A percentile compares a stretch with the other conserved stretches of the same genome.
Conservation (phyloP, 805 yeast species). For the Henningerozyma blattae region DNA sequence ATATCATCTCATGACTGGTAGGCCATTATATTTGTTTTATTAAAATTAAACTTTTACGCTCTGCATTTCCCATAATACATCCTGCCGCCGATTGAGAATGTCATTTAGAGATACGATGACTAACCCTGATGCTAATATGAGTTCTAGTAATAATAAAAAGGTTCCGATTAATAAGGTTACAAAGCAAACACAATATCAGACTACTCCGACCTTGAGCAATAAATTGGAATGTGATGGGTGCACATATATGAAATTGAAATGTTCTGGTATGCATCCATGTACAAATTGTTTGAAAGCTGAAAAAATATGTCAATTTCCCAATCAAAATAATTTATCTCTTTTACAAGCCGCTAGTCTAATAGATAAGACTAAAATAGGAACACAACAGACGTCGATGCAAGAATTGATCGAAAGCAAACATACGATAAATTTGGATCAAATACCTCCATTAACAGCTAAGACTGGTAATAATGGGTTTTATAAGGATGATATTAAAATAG, state of each 20-base stretch:
- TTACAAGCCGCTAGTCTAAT: neutral
- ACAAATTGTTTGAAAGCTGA: slow-evolving; percentile 20
- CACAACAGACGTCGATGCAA: neutral
- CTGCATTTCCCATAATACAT: too few relatives aligned
- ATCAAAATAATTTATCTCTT: neutral
- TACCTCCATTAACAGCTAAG: neutral
- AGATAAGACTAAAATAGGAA: neutral
- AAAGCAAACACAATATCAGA: too few relatives aligned
- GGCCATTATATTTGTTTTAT: too few relatives aligned
- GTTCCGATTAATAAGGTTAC: too few relatives aligned
- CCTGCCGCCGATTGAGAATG: too few relatives aligned
- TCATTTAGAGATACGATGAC: too few relatives aligned
- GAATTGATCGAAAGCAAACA: neutral
- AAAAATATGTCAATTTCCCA: slow-evolving; percentile 10
- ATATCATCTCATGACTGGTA: too few relatives aligned
- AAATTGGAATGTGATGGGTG: slow-evolving; percentile 26
- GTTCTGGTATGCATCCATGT: slow-evolving; percentile 24
- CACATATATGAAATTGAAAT: slow-evolving; percentile 22
- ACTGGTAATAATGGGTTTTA: slow-evolving; percentile 10
- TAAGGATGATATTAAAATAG: slow-evolving; percentile 11
- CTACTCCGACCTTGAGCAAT: too few relatives aligned
- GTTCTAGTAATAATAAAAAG: too few relatives aligned
- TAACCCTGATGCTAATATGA: too few relatives aligned
- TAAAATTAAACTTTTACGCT: too few relatives aligned
- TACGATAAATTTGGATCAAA: neutral